Evolutionary conservation across 805 yeast species (phyloP).

Genomic region (Candida broadrunensis): DNA sequence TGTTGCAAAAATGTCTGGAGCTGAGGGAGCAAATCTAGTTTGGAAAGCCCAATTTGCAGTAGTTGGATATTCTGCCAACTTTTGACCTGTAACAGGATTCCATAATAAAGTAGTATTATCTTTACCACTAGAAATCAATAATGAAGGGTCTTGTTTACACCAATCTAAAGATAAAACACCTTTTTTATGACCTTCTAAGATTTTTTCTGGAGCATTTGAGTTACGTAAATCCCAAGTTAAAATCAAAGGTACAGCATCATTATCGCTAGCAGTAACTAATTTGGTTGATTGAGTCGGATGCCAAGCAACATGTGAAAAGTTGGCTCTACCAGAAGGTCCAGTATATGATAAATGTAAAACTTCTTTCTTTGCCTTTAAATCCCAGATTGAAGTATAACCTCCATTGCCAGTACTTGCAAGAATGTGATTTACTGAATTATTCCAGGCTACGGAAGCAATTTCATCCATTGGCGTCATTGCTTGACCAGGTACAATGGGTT

Average conservation of each 20-base stretch:
- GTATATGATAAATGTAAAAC: constrained; percentile 80
- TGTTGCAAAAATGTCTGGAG: constrained; percentile 87
- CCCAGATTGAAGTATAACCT: constrained; percentile 93
- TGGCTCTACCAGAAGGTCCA: constrained; percentile 54
- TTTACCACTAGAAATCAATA: constrained; percentile 86
- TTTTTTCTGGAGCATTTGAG: constrained; percentile 81
- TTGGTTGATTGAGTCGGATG: constrained; percentile 87
- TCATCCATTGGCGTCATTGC: constrained; percentile 81
- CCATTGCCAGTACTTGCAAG: constrained; percentile 86
- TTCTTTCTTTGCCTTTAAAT: constrained; percentile 80
- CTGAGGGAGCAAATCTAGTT: constrained; percentile 79
- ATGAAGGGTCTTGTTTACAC: constrained; percentile 78
- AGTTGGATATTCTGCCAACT: constrained; percentile 84
- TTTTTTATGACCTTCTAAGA: constrained; percentile 76
- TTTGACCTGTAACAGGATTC: constrained; percentile 77
- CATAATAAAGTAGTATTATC: constrained; percentile 86
- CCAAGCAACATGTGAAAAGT: constrained; percentile 86
- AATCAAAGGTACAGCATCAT: constrained; percentile 75
- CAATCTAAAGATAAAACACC: constrained; percentile 92
- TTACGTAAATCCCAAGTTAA: constrained; percentile 94
- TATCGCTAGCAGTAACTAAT: constrained; percentile 82
- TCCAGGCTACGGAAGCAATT: constrained; percentile 84
- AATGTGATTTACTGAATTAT: constrained; percentile 75
- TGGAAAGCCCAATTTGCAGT: constrained; percentile 93
- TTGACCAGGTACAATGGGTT: constrained; percentile 65